phyloP scores from a whole-genome alignment of 768 basidiomycete species.

The Dentipellis fragilis region DNA sequence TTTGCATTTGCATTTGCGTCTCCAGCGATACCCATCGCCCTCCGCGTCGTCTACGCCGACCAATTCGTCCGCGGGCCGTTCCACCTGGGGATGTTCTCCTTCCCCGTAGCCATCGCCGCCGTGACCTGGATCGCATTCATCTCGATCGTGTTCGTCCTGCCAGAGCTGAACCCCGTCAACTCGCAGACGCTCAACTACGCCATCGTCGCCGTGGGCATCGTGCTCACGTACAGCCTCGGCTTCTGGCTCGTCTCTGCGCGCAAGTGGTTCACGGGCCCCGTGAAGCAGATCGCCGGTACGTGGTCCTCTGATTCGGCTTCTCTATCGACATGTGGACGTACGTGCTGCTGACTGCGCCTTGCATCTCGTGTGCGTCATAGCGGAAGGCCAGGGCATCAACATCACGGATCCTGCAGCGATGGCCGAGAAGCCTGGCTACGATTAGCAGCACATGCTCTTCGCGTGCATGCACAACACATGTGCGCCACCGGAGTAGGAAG shows the following conservation, averaged over 20 bases:
- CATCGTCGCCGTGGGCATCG: constrained; percentile 67
- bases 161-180: constrained; percentile 58
- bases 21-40: constrained; percentile 55
- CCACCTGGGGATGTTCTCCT: constrained; percentile 57
- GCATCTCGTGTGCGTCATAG: constrained; percentile 16
- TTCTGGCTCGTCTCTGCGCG: constrained; percentile 66
- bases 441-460: too few species aligned
- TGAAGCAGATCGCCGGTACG: constrained; percentile 42
- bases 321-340: constrained; percentile 1
- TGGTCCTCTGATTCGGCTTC: neutral
- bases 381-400: constrained; percentile 40
- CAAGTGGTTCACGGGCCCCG: constrained; percentile 64
- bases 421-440: constrained; percentile 3
- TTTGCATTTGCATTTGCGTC: too few species aligned
- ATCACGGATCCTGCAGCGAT: constrained; percentile 29
- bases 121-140: constrained; percentile 68
- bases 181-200: constrained; percentile 69
- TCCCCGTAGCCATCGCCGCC: constrained; percentile 44
- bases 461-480: too few species aligned
- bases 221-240: constrained; percentile 51
- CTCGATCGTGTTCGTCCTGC: constrained; percentile 64
- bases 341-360: too few species aligned
- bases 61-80: constrained; percentile 61
- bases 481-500: too few species aligned
- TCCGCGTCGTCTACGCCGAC: constrained; percentile 51